Evolutionary conservation across 805 yeast genomes (phyloP), one percentile per base, ranked within the genome.

Genomic region (Wickerhamomyces pijperi): DNA sequence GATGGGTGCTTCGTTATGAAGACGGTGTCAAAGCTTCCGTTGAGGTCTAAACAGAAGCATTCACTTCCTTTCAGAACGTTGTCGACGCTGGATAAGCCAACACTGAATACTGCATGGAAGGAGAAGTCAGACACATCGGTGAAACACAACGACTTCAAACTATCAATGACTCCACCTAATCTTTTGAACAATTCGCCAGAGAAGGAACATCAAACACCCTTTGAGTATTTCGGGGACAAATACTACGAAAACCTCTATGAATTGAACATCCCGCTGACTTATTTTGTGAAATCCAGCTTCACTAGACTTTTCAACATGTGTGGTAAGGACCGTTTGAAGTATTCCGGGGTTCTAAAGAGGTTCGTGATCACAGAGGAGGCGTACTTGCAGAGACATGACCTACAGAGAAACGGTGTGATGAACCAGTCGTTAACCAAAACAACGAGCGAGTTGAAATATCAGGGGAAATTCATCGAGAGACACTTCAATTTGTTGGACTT

Each of bases 211-310:
- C 43, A 42, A 18, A 28, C 35, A 12, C 58, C 58, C 38, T 53
- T 53, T 36, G 57, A 52, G 31, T 53, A 54, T 35, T 49, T 54
- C 34, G 35, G 46, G 17, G 50, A 50, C 4, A 61, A 58, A 39
- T 66, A 66, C 38, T 63, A 59, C 36, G 60, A 58, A 5, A 50
- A 58, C 5, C 45, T 66, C 6, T 66, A 59, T 41, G 51, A 56
- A 13, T 35, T 60, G 4, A 51, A 58, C n/a, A 49, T 59, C 0
- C 65, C 68, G 3, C 32, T 64, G 17, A 61, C 63, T 0, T 62
- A 61, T 50, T 59, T 70, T 56, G 56, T 62, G 5, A 76, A 76
- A 45, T 72, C 78, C 0, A 67, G 72, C 4, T 53, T 76, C 31
- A 53, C 69, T 12, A 54, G 79, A 38, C 54, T 74, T 37, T 60